Evolutionary conservation across 108 stramenopile species (phyloP).

Genomic region (Pelagomonas calceolata): DNA sequence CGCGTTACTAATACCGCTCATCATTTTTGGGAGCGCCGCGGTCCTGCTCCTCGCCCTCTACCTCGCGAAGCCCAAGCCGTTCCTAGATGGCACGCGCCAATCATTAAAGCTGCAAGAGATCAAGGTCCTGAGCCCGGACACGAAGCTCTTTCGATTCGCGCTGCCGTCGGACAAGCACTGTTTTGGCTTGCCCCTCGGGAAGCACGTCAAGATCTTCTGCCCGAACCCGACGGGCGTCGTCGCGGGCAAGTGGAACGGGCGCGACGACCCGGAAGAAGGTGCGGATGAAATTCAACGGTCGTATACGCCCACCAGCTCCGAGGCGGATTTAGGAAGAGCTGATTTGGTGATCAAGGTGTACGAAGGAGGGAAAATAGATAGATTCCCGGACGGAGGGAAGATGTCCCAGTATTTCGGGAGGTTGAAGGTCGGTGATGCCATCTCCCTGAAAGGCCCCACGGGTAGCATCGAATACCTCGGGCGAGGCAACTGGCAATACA

Average conservation of each 20-base stretch:
- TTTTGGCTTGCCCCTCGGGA: slow-evolving; percentile 36
- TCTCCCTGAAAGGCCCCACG: slow-evolving; percentile 40
- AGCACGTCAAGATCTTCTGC: slow-evolving; percentile 31
- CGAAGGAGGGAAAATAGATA: slow-evolving; percentile 68
- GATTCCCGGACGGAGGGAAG: slow-evolving; percentile 90
- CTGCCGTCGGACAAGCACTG: slow-evolving; percentile 19
- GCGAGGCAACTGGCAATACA: slow-evolving; percentile 21
- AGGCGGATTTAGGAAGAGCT: slow-evolving; percentile 58
- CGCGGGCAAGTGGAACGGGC: background rate
- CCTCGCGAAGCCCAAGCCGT: no score
- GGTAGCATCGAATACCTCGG: slow-evolving; percentile 46
- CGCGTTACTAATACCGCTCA: no score
- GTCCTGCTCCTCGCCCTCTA: no score
- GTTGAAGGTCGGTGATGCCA: slow-evolving; percentile 66
- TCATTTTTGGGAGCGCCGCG: no score
- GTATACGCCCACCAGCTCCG: slow-evolving; percentile 78
- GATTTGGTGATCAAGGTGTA: slow-evolving; percentile 90
- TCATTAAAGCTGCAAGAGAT: background rate
- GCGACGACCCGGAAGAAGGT: slow-evolving; percentile 11
- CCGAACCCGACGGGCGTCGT: background rate
- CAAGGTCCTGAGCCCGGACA: background rate
- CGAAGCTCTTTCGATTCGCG: slow-evolving; percentile 5
- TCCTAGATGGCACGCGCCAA: background rate
- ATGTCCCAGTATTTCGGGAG: slow-evolving; percentile 90
- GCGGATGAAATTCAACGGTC: slow-evolving; percentile 33